phyloP scores from a whole-genome alignment of 2,329 filamentous ascomycete genomes.

The Ascochyta koolunga region DNA sequence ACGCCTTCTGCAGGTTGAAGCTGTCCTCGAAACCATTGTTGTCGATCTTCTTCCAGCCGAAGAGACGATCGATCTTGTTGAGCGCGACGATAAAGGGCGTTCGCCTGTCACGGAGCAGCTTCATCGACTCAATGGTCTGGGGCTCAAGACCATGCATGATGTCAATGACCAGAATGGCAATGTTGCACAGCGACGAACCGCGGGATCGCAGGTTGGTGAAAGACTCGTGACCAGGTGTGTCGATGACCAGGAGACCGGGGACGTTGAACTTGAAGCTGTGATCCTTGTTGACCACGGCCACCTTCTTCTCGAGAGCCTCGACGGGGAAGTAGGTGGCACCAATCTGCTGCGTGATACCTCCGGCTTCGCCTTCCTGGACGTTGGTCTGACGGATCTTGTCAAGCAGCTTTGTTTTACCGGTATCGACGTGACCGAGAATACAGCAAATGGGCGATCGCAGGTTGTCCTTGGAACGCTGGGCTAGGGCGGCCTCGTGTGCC shows the following conservation, averaged over 20 bases:
- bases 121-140: slow-evolving; percentile 97
- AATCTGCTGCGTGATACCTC: slow-evolving; percentile 99
- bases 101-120: slow-evolving; percentile 86
- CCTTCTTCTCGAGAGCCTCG: slow-evolving; percentile 91
- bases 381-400: slow-evolving; percentile 99
- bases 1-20: slow-evolving; percentile 86
- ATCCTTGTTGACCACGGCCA: slow-evolving; percentile 88
- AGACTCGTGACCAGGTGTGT: slow-evolving; percentile 99
- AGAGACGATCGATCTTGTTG: slow-evolving; percentile 99
- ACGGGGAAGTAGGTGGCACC: slow-evolving; percentile 99
- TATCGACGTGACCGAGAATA: slow-evolving; percentile 99
- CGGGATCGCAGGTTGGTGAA: slow-evolving; percentile 97
- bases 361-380: slow-evolving; percentile 97
- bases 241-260: slow-evolving; percentile 93
- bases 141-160: slow-evolving; percentile 99
- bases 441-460: slow-evolving; percentile 98
- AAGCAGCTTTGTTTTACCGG: slow-evolving; percentile 97
- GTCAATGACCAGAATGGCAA: slow-evolving; percentile 97
- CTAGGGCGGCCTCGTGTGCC: slow-evolving; percentile 88
- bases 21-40: slow-evolving; percentile 98
- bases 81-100: slow-evolving; percentile 98
- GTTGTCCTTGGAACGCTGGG: slow-evolving; percentile 90
- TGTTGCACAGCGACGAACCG: slow-evolving; percentile 98
- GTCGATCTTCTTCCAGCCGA: slow-evolving; percentile 97
- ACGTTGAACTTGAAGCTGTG: slow-evolving; percentile 95